Base-by-base conservation (phyloP, 2,329 filamentous ascomycete species). In the Neopestalotiopsis sp. region DNA sequence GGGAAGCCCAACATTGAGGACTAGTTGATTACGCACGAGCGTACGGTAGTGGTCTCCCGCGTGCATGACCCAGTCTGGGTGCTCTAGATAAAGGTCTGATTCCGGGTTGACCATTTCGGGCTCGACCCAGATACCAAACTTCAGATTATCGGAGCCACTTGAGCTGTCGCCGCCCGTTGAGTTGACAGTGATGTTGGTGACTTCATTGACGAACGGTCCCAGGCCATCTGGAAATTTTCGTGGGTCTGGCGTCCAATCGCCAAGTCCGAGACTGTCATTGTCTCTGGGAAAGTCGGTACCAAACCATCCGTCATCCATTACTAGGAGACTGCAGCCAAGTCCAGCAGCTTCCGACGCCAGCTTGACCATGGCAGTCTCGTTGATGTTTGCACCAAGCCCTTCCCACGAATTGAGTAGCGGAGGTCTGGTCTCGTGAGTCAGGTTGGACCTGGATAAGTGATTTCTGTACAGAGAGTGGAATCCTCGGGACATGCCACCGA, bases 261-360 rank as follows among this genome's bases (percentile, higher is more conserved):
- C 90, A 0, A 92, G 82, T 1, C 89, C 89, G 1, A 86, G 81
- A 0, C 82, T 81, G 71, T 91, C 89, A 42, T 85, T 84, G 28
- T 86, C 74, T 0, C 90, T 88, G 0, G 90, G 89, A 69, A 90
- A 87, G 45, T 90, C 81, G n/a, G 83, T 80, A 14, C 90, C 90
- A 62, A 92, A 92, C 90, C 89, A 92, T 3, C 90, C 90, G 69
- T 92, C 90, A 58, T 92, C 90, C 61, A 89, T 84, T 0, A 91
- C 90, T 59, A 92, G 89, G 0, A 92, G 83, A 71, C 87, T 85
- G n/a, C 88, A 84, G 1, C 90, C 90, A 1, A 91, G 81, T 2
- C 84, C 82, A 0, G 89, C 88, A 0, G 89, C 84, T 71, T 89
- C 84, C 56, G 85, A 74, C 0, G 89, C 89, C 0, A 91, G 81